Conservation (phyloP, 2,329 filamentous ascomycete species). For the Lachnellula arida region DNA sequence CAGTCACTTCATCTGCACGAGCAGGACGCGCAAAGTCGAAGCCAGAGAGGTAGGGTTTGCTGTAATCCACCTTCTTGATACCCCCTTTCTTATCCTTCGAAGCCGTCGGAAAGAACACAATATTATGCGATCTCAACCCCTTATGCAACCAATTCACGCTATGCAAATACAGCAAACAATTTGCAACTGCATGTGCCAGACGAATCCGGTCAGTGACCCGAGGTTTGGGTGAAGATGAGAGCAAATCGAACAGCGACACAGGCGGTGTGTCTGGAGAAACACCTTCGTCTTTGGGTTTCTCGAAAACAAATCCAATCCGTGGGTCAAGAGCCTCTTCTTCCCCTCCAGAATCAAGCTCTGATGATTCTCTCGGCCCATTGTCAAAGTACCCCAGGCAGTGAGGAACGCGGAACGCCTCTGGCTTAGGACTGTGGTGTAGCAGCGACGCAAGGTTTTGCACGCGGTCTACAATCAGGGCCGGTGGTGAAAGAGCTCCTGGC, state of each 20-base stretch:
- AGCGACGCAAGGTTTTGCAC: conserved; percentile 45
- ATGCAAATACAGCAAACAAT: conserved; percentile 51
- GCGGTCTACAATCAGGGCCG: conserved; percentile 39
- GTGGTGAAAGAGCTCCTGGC: conserved; percentile 34
- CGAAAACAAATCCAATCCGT: conserved; percentile 51
- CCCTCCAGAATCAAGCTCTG: conserved; percentile 23
- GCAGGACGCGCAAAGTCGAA: conserved; percentile 53
- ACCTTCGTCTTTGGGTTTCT: conserved; percentile 38
- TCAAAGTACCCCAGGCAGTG: conserved; percentile 49
- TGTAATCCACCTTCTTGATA: conserved; percentile 32
- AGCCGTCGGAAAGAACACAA: conserved; percentile 44
- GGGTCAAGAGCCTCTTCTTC: conserved; percentile 40
- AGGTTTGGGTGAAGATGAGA: conserved; percentile 40
- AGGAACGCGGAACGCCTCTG: conserved; percentile 45
- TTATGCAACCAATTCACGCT: conserved; percentile 56
- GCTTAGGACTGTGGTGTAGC: conserved; percentile 44
- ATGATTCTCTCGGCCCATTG: conserved; percentile 28
- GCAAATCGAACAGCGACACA: conserved; percentile 44
- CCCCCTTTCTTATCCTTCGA: neutral
- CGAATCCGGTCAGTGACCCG: conserved; percentile 47
- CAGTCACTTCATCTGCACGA: conserved; percentile 45
- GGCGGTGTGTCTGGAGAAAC: conserved; percentile 37
- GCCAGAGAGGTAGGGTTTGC: conserved; percentile 43
- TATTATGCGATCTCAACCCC: conserved; percentile 49
- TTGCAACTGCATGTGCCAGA: conserved; percentile 47